A percentile compares a stretch with the other conserved stretches of the same genome.
Conservation (phyloP, 2,329 filamentous ascomycete species). For the Huntiella moniliformis region DNA sequence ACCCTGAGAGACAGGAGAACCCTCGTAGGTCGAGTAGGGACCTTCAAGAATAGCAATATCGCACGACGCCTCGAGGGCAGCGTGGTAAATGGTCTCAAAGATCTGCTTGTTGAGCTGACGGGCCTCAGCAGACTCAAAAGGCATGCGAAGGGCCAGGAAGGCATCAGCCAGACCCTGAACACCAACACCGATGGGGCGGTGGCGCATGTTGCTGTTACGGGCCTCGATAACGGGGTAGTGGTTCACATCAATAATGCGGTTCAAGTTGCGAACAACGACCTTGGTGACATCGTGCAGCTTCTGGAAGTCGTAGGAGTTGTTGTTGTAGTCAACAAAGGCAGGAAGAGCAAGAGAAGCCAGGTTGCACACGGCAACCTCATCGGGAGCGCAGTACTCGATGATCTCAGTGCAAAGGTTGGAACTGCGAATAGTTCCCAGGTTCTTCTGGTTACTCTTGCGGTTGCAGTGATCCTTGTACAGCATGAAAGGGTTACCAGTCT, state of each 20-base stretch:
- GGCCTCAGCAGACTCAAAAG: conserved; percentile 91
- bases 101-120: conserved; percentile 92
- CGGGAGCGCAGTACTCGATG: conserved; percentile 87
- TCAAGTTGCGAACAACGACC: conserved; percentile 74
- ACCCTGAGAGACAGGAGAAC: conserved; percentile 84
- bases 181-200: conserved; percentile 88
- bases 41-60: conserved; percentile 71
- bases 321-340: conserved; percentile 70
- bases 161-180: conserved; percentile 96
- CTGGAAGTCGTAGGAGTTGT: conserved; percentile 80
- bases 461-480: conserved; percentile 98
- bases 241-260: conserved; percentile 97
- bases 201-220: conserved; percentile 88
- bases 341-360: conserved; percentile 85
- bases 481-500: conserved; percentile 99
- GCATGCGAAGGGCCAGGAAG: conserved; percentile 89
- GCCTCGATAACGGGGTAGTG: conserved; percentile 95
- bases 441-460: conserved; percentile 99
- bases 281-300: conserved; percentile 90
- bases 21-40: conserved; percentile 75
- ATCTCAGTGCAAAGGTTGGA: conserved; percentile 99
- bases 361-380: conserved; percentile 98
- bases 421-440: conserved; percentile 92
- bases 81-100: conserved; percentile 99
- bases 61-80: conserved; percentile 72